Conservation (phyloP, 495 filamentous ascomycete species). For the Podospora bellae-mahoneyi region DNA sequence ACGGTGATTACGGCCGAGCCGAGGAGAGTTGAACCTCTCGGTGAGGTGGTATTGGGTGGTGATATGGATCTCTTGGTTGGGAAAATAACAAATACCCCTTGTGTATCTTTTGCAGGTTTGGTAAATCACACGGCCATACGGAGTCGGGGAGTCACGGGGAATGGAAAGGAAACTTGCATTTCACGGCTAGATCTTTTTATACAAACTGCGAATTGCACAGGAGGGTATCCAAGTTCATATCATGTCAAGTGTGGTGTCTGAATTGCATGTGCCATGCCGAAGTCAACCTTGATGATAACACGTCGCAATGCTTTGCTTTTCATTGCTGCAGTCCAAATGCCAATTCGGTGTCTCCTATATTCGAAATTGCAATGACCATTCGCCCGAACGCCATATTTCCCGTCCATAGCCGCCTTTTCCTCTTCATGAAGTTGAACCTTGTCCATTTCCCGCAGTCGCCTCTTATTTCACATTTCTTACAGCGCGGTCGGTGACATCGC, state of each 20-base stretch:
- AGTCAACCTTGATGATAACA: no score
- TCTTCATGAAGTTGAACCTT: background rate
- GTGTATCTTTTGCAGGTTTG: slow-evolving; percentile 11
- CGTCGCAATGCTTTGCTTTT: background rate
- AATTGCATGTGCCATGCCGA: background rate
- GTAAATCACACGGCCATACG: slow-evolving; percentile 14
- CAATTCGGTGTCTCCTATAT: background rate
- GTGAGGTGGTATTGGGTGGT: slow-evolving; percentile 17
- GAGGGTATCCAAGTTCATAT: background rate
- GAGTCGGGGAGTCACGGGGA: slow-evolving; percentile 25
- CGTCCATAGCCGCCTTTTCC: background rate
- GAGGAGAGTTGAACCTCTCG: background rate
- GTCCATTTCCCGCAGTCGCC: no score
- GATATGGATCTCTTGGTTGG: slow-evolving; percentile 11
- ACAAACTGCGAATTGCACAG: slow-evolving; percentile 19
- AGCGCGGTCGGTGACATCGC: background rate
- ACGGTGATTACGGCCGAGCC: slow-evolving; percentile 6
- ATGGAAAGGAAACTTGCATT: slow-evolving; percentile 38
- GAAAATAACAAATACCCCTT: background rate
- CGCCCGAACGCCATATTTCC: background rate
- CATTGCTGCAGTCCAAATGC: background rate
- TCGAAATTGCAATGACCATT: background rate
- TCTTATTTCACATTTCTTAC: no score
- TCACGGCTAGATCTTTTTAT: slow-evolving; percentile 11
- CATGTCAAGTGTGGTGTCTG: background rate